A percentile compares a stretch with the other conserved stretches of the same genome.
phyloP scores from a whole-genome alignment of 495 filamentous ascomycete species.

The Elaphomyces granulatus region DNA sequence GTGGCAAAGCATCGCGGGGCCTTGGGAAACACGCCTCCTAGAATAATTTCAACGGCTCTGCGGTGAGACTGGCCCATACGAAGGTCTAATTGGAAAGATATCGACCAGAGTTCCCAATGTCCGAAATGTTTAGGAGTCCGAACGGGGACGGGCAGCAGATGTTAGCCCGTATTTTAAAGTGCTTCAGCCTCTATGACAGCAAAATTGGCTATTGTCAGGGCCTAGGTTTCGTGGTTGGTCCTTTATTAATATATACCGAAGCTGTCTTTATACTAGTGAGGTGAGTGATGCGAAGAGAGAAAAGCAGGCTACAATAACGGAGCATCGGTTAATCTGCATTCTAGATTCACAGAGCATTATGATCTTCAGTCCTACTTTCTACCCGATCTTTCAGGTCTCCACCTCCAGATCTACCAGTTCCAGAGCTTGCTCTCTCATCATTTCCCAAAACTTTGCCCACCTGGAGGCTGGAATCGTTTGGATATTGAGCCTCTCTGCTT shows the following conservation, averaged over 20 bases:
- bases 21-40: conserved; percentile 62
- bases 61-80: conserved; percentile 85
- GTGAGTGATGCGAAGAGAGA: conserved; percentile 42
- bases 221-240: conserved; percentile 90
- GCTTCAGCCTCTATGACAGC: conserved; percentile 91
- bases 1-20: conserved; percentile 89
- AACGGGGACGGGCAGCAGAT: conserved; percentile 93
- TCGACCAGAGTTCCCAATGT: conserved; percentile 91
- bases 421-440: conserved; percentile 68
- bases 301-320: neutral
- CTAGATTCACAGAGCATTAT: conserved; percentile 92
- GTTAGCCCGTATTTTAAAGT: conserved; percentile 87
- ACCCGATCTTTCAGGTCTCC: conserved; percentile 82
- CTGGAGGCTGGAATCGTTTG: conserved; percentile 61
- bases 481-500: conserved; percentile 87
- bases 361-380: conserved; percentile 87
- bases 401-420: conserved; percentile 94
- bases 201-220: conserved; percentile 99
- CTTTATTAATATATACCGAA: conserved; percentile 92
- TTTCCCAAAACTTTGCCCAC: conserved; percentile 61
- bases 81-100: conserved; percentile 90
- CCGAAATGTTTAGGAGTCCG: conserved; percentile 95
- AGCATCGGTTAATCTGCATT: conserved; percentile 4
- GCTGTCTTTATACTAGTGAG: conserved; percentile 92
- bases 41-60: conserved; percentile 72